A percentile compares a stretch with the other conserved stretches of the same genome.
These are phyloP conservation scores for Scenedesmus sp. DNA, from an alignment of 163 green algal species.

Conservation along the genomic window DNA sequence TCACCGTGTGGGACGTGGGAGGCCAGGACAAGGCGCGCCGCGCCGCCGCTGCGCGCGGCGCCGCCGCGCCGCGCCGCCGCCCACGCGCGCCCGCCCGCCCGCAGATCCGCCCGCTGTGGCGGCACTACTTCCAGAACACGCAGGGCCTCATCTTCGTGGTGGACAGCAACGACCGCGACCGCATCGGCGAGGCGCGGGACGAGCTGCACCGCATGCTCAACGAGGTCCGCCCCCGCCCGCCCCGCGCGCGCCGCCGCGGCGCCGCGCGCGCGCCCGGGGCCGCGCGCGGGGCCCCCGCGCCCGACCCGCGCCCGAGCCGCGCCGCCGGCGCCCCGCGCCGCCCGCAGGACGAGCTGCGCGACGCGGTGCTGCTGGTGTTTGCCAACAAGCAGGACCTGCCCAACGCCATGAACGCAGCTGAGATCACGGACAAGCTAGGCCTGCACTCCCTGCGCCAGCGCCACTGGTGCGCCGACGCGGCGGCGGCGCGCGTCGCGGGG, in stretches of 20 bases:
- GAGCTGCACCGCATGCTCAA: slow-evolving; percentile 98
- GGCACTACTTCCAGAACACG: slow-evolving; percentile 97
- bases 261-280: no score
- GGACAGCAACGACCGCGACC: slow-evolving; percentile 75
- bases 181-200: slow-evolving; percentile 80
- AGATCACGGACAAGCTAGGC: slow-evolving; percentile 99
- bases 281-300: no score
- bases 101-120: slow-evolving; percentile 97
- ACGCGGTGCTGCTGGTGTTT: slow-evolving; percentile 91
- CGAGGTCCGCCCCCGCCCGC: slow-evolving; percentile 60
- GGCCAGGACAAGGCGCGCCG: slow-evolving; percentile 96
- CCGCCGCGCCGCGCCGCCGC: no score
- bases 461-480: slow-evolving; percentile 78
- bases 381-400: slow-evolving; percentile 90
- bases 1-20: slow-evolving; percentile 99
- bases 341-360: slow-evolving; percentile 92
- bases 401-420: slow-evolving; percentile 98
- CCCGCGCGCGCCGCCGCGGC: no score
- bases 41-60: slow-evolving; percentile 10
- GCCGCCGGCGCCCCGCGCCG: no score
- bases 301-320: no score
- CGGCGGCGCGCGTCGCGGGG: no score
- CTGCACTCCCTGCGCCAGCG: slow-evolving; percentile 96
- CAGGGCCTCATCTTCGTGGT: slow-evolving; percentile 83
- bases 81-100: not conserved